phyloP scores from a whole-genome alignment of 768 basidiomycete genomes.

The Rossbeevera mucosa region DNA sequence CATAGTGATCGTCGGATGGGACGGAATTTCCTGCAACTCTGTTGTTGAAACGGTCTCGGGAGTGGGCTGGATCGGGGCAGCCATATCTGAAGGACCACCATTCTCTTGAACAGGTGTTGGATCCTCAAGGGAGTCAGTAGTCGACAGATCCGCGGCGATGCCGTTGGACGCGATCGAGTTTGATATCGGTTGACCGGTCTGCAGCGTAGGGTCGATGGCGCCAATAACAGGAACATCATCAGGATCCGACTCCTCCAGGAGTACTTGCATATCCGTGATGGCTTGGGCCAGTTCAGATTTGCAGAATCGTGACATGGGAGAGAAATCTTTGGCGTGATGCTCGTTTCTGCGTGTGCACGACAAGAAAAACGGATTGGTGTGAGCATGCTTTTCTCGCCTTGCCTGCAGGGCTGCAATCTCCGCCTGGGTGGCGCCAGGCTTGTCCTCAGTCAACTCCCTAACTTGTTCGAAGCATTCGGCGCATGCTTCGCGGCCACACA shows the following conservation, averaged over 20 bases:
- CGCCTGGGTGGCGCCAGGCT: constrained; percentile 41
- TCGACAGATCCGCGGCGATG: constrained; percentile 8
- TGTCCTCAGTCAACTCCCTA: constrained; percentile 54
- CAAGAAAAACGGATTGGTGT: constrained; percentile 70
- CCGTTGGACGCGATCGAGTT: constrained; percentile 8
- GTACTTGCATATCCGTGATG: constrained; percentile 63
- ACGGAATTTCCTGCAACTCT: constrained; percentile 37
- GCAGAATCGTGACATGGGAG: constrained; percentile 76
- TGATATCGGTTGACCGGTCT: constrained; percentile 11
- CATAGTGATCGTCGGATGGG: constrained; percentile 44
- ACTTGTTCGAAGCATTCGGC: constrained; percentile 76
- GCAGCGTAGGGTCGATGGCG: constrained; percentile 29
- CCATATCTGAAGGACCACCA: constrained; percentile 3
- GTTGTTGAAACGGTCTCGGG: constrained; percentile 4
- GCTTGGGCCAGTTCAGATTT: constrained; percentile 57
- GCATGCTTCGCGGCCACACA: constrained; percentile 88
- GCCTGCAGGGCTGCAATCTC: constrained; percentile 48
- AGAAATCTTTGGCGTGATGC: constrained; percentile 63
- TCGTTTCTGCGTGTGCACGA: constrained; percentile 68
- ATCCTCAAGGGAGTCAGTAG: constrained; percentile 10
- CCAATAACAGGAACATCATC: constrained; percentile 23
- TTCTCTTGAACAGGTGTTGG: constrained; percentile 1
- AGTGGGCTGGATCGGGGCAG: constrained; percentile 3
- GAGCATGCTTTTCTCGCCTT: constrained; percentile 55
- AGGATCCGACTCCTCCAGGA: constrained; percentile 36